A percentile compares a stretch with the other conserved stretches of the same genome.
These are phyloP conservation scores for Capsella bursapastoris DNA, from an alignment of 345 rosid species.

Conservation along the genomic window DNA sequence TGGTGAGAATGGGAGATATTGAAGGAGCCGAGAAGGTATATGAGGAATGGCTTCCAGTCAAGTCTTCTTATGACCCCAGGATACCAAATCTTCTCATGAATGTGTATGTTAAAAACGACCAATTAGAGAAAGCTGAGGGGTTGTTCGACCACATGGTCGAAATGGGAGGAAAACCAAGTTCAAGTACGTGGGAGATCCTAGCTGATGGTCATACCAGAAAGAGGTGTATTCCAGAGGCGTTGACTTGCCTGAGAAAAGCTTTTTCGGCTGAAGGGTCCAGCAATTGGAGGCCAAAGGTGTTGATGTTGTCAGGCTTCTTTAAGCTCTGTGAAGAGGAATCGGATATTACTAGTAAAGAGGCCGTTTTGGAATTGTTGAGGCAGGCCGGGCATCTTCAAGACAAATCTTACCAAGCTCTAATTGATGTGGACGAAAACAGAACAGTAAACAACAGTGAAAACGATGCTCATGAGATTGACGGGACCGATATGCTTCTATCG, in stretches of 20 bases:
- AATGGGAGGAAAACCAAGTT: constrained; percentile 77
- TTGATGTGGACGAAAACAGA: constrained; percentile 42
- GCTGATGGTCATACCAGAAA: constrained; percentile 70
- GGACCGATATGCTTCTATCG: constrained; percentile 47
- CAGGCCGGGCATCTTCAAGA: constrained; percentile 63
- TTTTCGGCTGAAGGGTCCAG: constrained; percentile 56
- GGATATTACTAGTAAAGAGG: constrained; percentile 58
- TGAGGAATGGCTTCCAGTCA: constrained; percentile 79
- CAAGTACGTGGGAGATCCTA: constrained; percentile 86
- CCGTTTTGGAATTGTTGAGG: constrained; percentile 55
- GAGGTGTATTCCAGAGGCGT: constrained; percentile 58
- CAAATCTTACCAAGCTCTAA: constrained; percentile 52
- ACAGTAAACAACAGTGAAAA: constrained; percentile 21
- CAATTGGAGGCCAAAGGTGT: constrained; percentile 78
- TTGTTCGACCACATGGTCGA: constrained; percentile 66
- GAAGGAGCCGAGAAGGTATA: constrained; percentile 76
- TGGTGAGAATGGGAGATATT: constrained; percentile 68
- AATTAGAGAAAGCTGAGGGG: constrained; percentile 62
- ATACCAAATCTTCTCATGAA: constrained; percentile 77
- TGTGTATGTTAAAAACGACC: constrained; percentile 64
- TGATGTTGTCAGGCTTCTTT: constrained; percentile 54
- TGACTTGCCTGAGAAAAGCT: constrained; percentile 70
- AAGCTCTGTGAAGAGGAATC: constrained; percentile 70
- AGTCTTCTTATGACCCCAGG: constrained; percentile 78
- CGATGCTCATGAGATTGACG: constrained; percentile 39